Evolutionary conservation across 176 grass and related monocot genomes (phyloP).

Genomic region (Thalia dealbata): DNA sequence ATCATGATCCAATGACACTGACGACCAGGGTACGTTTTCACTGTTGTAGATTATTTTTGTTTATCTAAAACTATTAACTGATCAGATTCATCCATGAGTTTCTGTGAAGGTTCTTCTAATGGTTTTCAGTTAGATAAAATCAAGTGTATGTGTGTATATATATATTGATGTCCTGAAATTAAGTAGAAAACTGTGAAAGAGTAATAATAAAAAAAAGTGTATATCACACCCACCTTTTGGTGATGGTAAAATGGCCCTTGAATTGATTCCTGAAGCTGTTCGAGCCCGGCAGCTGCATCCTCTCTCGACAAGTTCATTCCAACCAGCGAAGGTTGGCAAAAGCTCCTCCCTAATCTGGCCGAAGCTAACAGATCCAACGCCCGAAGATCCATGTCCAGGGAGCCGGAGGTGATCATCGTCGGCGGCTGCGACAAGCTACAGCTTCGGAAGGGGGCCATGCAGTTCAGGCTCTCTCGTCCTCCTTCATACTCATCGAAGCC

Average conservation of each 20-base stretch:
- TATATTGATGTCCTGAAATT: not conserved
- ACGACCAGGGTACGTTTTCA: too few species aligned
- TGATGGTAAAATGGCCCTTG: constrained; percentile 33
- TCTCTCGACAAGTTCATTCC: constrained; percentile 32
- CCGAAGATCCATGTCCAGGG: constrained; percentile 26
- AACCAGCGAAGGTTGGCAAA: constrained; percentile 29
- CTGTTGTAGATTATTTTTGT: too few species aligned
- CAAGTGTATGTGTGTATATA: too few species aligned
- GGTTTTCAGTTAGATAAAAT: too few species aligned
- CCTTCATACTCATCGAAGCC: not conserved
- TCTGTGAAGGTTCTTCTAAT: too few species aligned
- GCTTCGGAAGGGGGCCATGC: constrained; percentile 30
- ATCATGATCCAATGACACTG: too few species aligned
- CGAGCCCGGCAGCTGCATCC: constrained; percentile 36
- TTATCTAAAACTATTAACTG: too few species aligned
- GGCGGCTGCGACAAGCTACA: constrained; percentile 28
- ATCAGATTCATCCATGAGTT: too few species aligned
- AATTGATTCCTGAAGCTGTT: constrained; percentile 33
- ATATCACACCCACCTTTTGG: constrained; percentile 32
- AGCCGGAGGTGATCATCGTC: not conserved
- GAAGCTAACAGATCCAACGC: constrained; percentile 48
- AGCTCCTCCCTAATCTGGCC: constrained; percentile 35
- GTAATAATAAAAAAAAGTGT: not conserved
- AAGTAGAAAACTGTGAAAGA: not conserved
- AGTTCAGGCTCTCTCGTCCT: constrained; percentile 3